Conservation (phyloP, 345 rosid genomes). For the Salix udensis region DNA sequence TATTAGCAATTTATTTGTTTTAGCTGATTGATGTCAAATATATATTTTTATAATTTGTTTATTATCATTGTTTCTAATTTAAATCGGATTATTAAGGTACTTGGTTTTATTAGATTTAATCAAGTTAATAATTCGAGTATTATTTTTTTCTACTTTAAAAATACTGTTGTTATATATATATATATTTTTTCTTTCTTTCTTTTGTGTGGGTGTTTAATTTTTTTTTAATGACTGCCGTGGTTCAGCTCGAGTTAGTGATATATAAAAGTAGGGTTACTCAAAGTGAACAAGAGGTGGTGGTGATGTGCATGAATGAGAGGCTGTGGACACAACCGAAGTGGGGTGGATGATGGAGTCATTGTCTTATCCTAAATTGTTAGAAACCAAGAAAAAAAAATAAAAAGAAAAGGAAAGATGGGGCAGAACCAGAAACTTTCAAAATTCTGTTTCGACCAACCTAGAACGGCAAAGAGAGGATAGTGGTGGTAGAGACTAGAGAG, state of each 20-base stretch:
- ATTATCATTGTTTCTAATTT: too few relatives aligned
- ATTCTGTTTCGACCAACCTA: conserved; percentile 13
- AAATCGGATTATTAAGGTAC: too few relatives aligned
- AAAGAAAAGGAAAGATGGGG: conserved; percentile 1
- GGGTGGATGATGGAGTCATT: conserved; percentile 21
- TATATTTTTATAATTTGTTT: too few relatives aligned
- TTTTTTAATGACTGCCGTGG: too few relatives aligned
- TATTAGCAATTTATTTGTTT: too few relatives aligned
- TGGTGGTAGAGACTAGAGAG: not conserved
- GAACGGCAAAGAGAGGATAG: conserved; percentile 12
- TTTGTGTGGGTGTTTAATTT: too few relatives aligned
- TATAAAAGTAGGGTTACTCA: not conserved
- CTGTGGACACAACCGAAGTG: conserved; percentile 31
- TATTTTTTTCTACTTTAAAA: too few relatives aligned
- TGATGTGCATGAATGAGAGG: conserved; percentile 28
- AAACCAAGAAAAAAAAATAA: conserved; percentile 8
- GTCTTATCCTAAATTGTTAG: conserved; percentile 36
- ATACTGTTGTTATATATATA: too few relatives aligned
- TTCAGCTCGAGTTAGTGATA: not conserved
- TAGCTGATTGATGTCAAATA: too few relatives aligned
- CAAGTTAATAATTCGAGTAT: too few relatives aligned
- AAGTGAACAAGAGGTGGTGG: not conserved
- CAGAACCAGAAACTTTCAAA: conserved; percentile 13
- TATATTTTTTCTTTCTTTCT: too few relatives aligned
- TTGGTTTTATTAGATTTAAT: too few relatives aligned